Conservation (phyloP, 331 rosid genomes). For the Ulmus americana region DNA sequence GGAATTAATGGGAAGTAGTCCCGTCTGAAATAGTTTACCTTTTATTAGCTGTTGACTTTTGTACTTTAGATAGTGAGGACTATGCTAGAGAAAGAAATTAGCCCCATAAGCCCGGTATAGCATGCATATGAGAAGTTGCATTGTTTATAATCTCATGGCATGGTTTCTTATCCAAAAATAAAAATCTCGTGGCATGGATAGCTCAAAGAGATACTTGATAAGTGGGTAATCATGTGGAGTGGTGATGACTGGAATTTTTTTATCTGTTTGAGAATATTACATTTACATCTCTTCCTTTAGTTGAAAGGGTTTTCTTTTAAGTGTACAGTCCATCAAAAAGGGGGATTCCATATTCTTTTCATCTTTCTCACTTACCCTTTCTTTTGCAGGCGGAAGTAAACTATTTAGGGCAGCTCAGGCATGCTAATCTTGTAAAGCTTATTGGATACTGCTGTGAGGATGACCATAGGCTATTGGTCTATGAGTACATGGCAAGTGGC, state of each 20-base stretch:
- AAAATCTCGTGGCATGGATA: too few species aligned
- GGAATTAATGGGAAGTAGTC: neutral
- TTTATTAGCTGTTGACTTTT: neutral
- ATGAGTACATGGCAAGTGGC: constrained; percentile 89
- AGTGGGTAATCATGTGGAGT: too few species aligned
- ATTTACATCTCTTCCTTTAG: too few species aligned
- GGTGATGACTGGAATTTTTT: too few species aligned
- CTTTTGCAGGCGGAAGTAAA: constrained; percentile 75
- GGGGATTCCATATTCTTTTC: neutral
- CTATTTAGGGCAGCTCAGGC: constrained; percentile 75
- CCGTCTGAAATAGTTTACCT: neutral
- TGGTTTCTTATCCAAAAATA: too few species aligned
- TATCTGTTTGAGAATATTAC: too few species aligned
- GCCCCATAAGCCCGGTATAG: too few species aligned
- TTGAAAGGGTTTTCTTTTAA: too few species aligned
- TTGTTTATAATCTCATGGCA: too few species aligned
- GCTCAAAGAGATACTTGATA: too few species aligned
- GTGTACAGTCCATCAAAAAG: too few species aligned
- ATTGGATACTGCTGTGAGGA: constrained; percentile 93
- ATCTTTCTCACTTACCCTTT: neutral
- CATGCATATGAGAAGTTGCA: too few species aligned
- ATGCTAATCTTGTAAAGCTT: constrained; percentile 78
- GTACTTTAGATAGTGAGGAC: neutral
- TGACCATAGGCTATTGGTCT: constrained; percentile 72
- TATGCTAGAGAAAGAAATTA: neutral